phyloP scores from a whole-genome alignment of 2,329 filamentous ascomycete species.

The Neofusicoccum cordaticola region DNA sequence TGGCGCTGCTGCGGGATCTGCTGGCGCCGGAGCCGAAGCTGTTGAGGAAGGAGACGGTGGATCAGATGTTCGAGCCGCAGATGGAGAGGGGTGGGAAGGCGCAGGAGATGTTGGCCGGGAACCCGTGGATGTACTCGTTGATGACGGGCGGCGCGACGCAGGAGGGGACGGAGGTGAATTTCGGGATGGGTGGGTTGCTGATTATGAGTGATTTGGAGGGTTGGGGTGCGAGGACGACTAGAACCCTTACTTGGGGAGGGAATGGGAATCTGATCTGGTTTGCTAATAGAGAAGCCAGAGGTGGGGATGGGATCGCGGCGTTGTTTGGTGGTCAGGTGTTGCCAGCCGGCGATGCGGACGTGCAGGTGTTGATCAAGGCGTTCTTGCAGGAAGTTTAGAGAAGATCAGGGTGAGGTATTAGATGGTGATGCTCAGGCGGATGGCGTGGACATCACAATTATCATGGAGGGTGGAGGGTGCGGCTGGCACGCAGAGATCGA shows the following conservation, averaged over 20 bases:
- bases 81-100: conserved; percentile 19
- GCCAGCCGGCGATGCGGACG: neutral
- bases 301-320: neutral
- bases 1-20: conserved; percentile 6
- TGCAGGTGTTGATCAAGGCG: neutral
- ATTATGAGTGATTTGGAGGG: conserved; percentile 23
- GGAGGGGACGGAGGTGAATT: conserved; percentile 22
- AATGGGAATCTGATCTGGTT: conserved; percentile 33
- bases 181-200: conserved; percentile 32
- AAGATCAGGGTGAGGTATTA: neutral
- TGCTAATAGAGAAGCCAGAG: neutral
- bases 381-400: neutral
- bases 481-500: too few relatives aligned
- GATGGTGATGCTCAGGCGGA: too few relatives aligned
- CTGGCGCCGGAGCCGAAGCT: conserved; percentile 23
- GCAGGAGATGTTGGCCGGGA: neutral
- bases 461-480: too few relatives aligned
- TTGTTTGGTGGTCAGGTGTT: neutral
- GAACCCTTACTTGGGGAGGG: conserved; percentile 33
- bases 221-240: neutral
- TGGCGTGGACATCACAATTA: too few relatives aligned
- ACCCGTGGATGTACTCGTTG: conserved; percentile 26
- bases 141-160: conserved; percentile 19
- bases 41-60: neutral
- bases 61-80: neutral